Evolutionary conservation across 1,284 basidiomycete species (phyloP).

Genomic region (Ganoderma leucocontextum): DNA sequence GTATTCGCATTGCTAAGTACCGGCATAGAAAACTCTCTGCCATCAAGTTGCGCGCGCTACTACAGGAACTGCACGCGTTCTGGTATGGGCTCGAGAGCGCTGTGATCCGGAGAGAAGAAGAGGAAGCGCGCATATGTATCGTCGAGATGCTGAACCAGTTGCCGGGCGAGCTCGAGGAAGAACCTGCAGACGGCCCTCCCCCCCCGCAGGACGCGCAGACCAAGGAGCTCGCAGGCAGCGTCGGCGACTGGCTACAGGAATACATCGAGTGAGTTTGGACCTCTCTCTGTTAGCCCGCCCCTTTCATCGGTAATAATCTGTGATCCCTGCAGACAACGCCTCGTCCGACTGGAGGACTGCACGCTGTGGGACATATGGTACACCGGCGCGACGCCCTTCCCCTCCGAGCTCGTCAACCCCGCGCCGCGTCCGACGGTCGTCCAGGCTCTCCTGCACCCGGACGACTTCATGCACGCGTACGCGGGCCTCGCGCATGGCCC

Average conservation of each 20-base stretch:
- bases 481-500: slow-evolving; percentile 20
- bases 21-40: slow-evolving; percentile 53
- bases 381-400: slow-evolving; percentile 67
- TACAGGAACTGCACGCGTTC: slow-evolving; percentile 50
- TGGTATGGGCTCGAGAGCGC: slow-evolving; percentile 39
- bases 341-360: slow-evolving; percentile 56
- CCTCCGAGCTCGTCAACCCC: slow-evolving; percentile 77
- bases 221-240: slow-evolving; percentile 26
- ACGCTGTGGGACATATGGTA: slow-evolving; percentile 77
- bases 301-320: neutral
- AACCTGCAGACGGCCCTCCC: slow-evolving; percentile 2
- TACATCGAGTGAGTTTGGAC: slow-evolving; percentile 56
- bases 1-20: neutral
- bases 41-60: slow-evolving; percentile 48
- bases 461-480: slow-evolving; percentile 51
- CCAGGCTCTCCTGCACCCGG: slow-evolving; percentile 49
- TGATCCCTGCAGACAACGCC: slow-evolving; percentile 46
- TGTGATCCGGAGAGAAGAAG: slow-evolving; percentile 43
- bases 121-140: slow-evolving; percentile 48
- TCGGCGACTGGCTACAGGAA: slow-evolving; percentile 55
- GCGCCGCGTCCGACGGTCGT: slow-evolving; percentile 66
- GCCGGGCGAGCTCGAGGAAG: slow-evolving; percentile 22
- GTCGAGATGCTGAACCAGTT: slow-evolving; percentile 40
- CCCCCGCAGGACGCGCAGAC: slow-evolving; percentile 14
- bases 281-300: neutral